Percentiles rank a stretch among this genome's conserved stretches.
Evolutionary conservation across 768 basidiomycete species (phyloP).

Genomic region (Tulasnella sp.): DNA sequence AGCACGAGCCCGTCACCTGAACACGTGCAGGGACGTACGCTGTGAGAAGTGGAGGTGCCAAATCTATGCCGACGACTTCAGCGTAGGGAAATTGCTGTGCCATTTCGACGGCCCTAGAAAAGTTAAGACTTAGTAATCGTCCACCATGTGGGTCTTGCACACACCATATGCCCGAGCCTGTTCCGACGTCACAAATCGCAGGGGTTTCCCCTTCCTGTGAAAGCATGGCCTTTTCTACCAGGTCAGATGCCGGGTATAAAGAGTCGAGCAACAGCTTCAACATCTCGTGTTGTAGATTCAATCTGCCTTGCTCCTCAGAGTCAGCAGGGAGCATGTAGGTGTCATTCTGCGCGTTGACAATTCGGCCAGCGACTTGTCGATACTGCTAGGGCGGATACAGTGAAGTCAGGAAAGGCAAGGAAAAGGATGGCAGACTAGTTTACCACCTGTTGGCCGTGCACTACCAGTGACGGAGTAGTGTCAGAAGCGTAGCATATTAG

Average conservation of each 20-base stretch:
- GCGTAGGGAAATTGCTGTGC: conserved; percentile 4
- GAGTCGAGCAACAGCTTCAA: conserved; percentile 24
- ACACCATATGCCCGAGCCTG: conserved; percentile 29
- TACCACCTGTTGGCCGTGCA: too few species aligned
- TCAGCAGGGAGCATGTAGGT: too few species aligned
- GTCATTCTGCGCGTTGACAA: too few species aligned
- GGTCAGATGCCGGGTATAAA: conserved; percentile 24
- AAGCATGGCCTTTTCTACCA: conserved; percentile 25
- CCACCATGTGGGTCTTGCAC: too few species aligned
- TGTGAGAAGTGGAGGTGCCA: not conserved
- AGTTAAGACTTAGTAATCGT: too few species aligned
- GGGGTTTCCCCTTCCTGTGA: conserved; percentile 22
- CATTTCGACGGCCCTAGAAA: conserved; percentile 2
- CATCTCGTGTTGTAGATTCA: conserved; percentile 26
- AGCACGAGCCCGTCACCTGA: not conserved
- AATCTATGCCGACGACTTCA: conserved; percentile 1
- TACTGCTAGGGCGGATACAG: too few species aligned
- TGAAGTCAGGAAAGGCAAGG: too few species aligned
- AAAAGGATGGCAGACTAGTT: too few species aligned
- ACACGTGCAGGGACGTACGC: not conserved
- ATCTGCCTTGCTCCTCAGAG: conserved; percentile 25
- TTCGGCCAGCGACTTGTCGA: too few species aligned
- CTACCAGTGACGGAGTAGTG: too few species aligned
- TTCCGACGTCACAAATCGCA: conserved; percentile 26
- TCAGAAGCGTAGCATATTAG: too few species aligned